phyloP scores from a whole-genome alignment of 441 rosid genomes.

The Populus hybrid region DNA sequence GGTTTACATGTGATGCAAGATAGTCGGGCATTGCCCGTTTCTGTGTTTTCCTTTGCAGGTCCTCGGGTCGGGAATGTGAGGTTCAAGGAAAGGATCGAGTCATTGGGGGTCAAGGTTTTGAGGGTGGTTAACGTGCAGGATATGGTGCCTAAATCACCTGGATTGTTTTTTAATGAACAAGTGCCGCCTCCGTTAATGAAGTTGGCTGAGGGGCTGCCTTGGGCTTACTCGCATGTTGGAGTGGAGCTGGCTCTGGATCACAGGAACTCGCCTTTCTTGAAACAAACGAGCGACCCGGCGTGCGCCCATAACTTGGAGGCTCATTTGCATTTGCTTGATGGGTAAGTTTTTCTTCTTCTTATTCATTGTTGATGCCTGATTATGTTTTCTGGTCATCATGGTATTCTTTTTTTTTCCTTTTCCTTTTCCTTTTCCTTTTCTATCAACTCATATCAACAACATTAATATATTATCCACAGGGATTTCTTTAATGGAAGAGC shows the following conservation, averaged over 20 bases:
- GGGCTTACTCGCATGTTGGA: conserved; percentile 86
- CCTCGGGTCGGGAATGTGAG: conserved; percentile 73
- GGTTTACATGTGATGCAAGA: conserved; percentile 48
- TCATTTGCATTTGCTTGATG: conserved; percentile 73
- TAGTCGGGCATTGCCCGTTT: conserved; percentile 41
- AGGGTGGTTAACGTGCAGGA: conserved; percentile 73
- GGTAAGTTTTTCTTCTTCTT: conserved; percentile 37
- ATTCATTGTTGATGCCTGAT: not conserved
- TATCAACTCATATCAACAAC: not conserved
- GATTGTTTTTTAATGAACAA: conserved; percentile 61
- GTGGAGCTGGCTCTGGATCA: conserved; percentile 68
- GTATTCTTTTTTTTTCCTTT: not conserved
- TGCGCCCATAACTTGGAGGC: conserved; percentile 81
- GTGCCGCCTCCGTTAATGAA: conserved; percentile 42
- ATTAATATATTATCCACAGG: too few species aligned
- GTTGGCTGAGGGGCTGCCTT: conserved; percentile 57
- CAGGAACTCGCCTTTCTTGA: conserved; percentile 65
- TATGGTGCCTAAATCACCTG: conserved; percentile 64
- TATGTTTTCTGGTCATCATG: not conserved
- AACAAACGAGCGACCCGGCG: conserved; percentile 44
- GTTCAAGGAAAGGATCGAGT: conserved; percentile 48
- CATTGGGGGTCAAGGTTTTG: conserved; percentile 57
- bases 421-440: not conserved
- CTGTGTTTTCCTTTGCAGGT: conserved; percentile 68
- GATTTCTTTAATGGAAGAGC: too few species aligned